Percentiles rank a stretch among this genome's conserved stretches.
These are phyloP conservation scores for Saccharomycopsis guyanensis DNA, from an alignment of 805 yeast genomes.

Conservation along the genomic window DNA sequence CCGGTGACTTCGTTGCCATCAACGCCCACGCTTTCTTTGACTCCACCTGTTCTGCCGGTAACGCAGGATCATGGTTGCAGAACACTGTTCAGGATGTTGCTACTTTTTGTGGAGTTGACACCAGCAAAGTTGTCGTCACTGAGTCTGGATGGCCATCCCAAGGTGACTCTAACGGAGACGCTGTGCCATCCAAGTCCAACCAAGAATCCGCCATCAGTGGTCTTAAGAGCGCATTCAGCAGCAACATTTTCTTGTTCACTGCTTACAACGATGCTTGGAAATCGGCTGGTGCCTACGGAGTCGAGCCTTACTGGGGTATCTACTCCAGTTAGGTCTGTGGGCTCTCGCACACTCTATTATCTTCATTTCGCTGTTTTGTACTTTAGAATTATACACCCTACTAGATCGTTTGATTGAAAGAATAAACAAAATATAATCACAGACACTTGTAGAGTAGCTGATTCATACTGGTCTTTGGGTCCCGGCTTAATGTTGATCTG, in stretches of 20 bases:
- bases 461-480: no score
- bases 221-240: conserved; percentile 55
- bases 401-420: no score
- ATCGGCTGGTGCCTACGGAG: conserved; percentile 57
- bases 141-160: conserved; percentile 68
- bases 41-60: conserved; percentile 41
- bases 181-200: conserved; percentile 18
- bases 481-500: no score
- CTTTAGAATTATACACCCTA: no score
- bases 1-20: conserved; percentile 54
- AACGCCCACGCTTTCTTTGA: conserved; percentile 63
- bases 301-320: conserved; percentile 86
- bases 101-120: conserved; percentile 53
- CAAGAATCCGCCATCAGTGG: conserved; percentile 35
- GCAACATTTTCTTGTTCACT: conserved; percentile 63
- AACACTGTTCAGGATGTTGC: conserved; percentile 83
- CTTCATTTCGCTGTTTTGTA: not conserved
- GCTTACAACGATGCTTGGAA: conserved; percentile 88
- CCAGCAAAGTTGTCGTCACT: conserved; percentile 36
- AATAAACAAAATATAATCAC: no score
- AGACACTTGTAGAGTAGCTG: no score
- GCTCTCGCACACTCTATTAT: not conserved
- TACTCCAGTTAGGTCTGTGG: no score
- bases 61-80: conserved; percentile 70
- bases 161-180: conserved; percentile 33